Evolutionary conservation across 345 rosid genomes (phyloP).

Genomic region (Salix arbutifolia): DNA sequence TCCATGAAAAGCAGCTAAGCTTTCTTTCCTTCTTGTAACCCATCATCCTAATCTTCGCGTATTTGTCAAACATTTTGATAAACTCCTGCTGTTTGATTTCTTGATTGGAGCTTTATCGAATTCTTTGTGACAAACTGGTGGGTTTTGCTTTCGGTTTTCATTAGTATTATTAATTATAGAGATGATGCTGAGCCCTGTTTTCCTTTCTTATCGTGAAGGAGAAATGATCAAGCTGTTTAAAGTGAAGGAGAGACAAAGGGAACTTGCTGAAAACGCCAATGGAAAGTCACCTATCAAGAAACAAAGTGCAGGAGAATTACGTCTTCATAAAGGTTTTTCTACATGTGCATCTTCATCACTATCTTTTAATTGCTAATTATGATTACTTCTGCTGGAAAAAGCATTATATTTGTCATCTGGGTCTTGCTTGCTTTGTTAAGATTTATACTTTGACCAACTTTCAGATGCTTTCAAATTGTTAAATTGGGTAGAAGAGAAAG

Average conservation of each 20-base stretch:
- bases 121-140: no score
- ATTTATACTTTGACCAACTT: background rate
- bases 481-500: background rate
- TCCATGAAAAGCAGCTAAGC: no score
- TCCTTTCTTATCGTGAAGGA: constrained; percentile 11
- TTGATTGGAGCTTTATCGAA: no score
- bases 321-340: constrained; percentile 69
- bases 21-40: no score
- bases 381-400: background rate
- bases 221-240: constrained; percentile 74
- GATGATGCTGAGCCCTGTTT: background rate
- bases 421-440: background rate
- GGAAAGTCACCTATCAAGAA: constrained; percentile 58
- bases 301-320: constrained; percentile 83
- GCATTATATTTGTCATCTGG: background rate
- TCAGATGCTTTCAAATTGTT: background rate
- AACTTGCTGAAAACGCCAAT: constrained; percentile 57
- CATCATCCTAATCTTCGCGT: no score
- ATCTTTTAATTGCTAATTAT: background rate
- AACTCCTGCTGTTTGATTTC: no score
- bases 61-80: no score
- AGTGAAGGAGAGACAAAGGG: constrained; percentile 85
- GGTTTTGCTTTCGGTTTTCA: no score
- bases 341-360: background rate
- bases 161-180: background rate